A percentile compares a stretch with the other conserved stretches of the same genome.
Conservation (phyloP, 352 stramenopile genomes). For the Globisporangium cylindrosporum region DNA sequence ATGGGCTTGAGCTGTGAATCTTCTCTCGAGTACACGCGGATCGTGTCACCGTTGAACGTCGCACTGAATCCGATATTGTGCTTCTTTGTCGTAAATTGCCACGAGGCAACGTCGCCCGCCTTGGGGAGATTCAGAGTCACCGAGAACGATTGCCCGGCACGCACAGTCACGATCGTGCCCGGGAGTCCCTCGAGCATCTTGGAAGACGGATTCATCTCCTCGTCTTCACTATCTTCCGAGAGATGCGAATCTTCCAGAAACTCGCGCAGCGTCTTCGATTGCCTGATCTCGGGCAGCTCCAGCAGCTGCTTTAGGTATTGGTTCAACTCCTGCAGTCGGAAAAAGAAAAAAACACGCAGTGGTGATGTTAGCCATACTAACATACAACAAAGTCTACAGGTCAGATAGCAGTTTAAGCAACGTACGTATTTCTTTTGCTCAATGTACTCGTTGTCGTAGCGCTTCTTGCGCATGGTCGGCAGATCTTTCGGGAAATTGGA, state of each 20-base stretch:
- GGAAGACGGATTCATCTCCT: conserved; percentile 32
- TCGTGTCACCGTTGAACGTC: conserved; percentile 58
- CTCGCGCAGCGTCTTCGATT: conserved; percentile 50
- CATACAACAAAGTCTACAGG: background rate
- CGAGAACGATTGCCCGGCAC: conserved; percentile 67
- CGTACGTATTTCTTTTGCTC: conserved; percentile 53
- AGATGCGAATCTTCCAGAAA: conserved; percentile 59
- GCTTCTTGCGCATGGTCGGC: conserved; percentile 65
- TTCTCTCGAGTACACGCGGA: conserved; percentile 67
- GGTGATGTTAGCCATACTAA: background rate
- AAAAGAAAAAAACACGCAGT: background rate
- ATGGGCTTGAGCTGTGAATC: conserved; percentile 56
- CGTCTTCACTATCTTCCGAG: conserved; percentile 55
- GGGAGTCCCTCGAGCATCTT: conserved; percentile 55
- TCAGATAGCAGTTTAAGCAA: background rate
- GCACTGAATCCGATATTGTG: conserved; percentile 81
- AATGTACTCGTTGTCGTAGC: conserved; percentile 76
- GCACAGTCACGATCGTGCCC: conserved; percentile 62
- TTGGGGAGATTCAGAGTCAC: conserved; percentile 43
- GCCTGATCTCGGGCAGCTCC: conserved; percentile 47
- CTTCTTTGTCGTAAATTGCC: conserved; percentile 78
- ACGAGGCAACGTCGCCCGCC: conserved; percentile 52
- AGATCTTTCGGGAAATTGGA: conserved; percentile 58
- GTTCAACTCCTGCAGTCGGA: conserved; percentile 41
- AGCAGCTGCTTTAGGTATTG: conserved; percentile 52